phyloP scores from a whole-genome alignment of 805 yeast genomes.

The Yarrowia phangngaensis region DNA sequence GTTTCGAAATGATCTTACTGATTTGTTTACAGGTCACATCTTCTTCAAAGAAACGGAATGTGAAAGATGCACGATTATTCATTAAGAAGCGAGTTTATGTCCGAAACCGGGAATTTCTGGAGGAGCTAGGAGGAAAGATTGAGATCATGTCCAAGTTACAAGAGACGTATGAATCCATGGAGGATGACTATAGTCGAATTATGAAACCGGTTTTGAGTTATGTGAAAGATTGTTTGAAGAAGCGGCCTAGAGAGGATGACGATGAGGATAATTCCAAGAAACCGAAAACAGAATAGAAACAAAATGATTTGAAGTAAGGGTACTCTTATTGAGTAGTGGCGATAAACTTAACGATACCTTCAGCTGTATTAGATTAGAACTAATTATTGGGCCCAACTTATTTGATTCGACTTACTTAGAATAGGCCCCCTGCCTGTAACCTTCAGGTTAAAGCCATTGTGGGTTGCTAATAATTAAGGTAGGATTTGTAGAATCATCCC shows the following conservation, averaged over 20 bases:
- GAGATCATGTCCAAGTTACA: constrained; percentile 69
- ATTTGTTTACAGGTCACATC: constrained; percentile 36
- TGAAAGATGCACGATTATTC: constrained; percentile 46
- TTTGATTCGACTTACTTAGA: no score
- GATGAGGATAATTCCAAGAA: neutral
- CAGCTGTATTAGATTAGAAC: no score
- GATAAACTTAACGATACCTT: no score
- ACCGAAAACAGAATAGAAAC: constrained; percentile 5
- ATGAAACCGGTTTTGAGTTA: constrained; percentile 35
- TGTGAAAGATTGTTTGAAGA: constrained; percentile 2
- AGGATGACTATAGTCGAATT: constrained; percentile 66
- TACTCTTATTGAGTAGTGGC: no score
- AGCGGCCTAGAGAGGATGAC: neutral
- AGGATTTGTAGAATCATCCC: no score
- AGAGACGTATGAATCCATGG: constrained; percentile 64
- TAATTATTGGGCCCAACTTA: no score
- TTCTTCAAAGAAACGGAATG: constrained; percentile 29
- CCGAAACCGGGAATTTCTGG: constrained; percentile 75
- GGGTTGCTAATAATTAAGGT: no score
- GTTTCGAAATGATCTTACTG: constrained; percentile 69
- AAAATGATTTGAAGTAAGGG: no score
- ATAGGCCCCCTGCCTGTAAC: no score
- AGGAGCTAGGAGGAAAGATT: constrained; percentile 54
- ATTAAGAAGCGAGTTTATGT: constrained; percentile 72
- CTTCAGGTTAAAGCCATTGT: no score